Base-by-base conservation (phyloP, 2,329 filamentous ascomycete species). In the Trichoderma pleuroti region DNA sequence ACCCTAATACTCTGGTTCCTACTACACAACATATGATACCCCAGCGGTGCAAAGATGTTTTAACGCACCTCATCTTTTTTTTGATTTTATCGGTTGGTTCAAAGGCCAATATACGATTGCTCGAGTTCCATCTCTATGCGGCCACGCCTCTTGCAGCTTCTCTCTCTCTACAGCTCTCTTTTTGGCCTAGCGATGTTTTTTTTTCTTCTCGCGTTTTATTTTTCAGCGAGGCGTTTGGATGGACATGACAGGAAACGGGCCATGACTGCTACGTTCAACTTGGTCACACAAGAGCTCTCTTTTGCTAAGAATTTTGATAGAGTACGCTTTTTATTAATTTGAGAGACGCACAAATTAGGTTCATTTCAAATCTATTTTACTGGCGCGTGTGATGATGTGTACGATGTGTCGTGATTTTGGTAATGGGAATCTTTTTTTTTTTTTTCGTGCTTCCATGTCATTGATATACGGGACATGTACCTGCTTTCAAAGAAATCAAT, bases 201-300 rank as follows among this genome's bases (percentile, higher is more conserved):
- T 39, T 57, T 21, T 18, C 34, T 46, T 59, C 46, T 14, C 49
- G 39, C 46, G 21, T 39, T 34, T 68, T 34, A 30, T n/a, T 30
- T 28, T 30, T 63, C 30, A 67, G 70, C 70, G 70, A 65, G 62
- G 70, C 63, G 70, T 67, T 67, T 67, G 63, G 70, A 67, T 34
- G 57, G 56, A 57, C 32, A 56, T 28, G 54, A 46, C 28, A 49
- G 56, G 57, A 60, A 56, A 64, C 59, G 36, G 24, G 18, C 46
- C 52, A 54, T 26, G 56, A 65, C 49, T 56, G 54, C 56, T 71
- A 46, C 28, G 62, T 30, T 46, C 52, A 57, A 42, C 34, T 49
- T 34, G 11, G 26, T 34, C 36, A 66, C 24, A 61, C 39, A 49
- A 26, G 24, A 39, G n/a, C 24, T 54, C 46, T 70, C 21, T 42